Base-by-base conservation (phyloP, 495 filamentous ascomycete species). In the Pseudotulostoma volvatum region DNA sequence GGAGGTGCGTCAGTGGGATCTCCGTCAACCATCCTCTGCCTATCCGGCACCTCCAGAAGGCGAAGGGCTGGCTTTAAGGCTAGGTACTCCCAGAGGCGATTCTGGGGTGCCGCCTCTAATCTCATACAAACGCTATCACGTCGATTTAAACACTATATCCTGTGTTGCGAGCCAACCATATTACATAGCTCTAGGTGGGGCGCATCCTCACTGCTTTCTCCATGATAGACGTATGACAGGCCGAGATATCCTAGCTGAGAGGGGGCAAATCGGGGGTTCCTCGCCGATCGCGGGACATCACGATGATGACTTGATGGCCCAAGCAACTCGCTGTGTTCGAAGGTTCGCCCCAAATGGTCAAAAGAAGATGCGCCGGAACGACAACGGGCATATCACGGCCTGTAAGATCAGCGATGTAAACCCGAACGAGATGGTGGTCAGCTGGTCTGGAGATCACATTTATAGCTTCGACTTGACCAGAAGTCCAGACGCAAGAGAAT, bases 401-500 rank as follows among this genome's bases (percentile, higher is more conserved):
- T 81, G 77, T 54, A 84, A 82, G 54, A 84, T 84, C 42, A 82
- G 79, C 33, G 78, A 84, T 57, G 76, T 74, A 8, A 73, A 81
- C 39, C 79, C 79, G 2, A 76, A 83, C 40, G 77, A 84, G 41
- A 66, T 84, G 49, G 60, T 84, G 3, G 79, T 73, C 18, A 82
- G 78, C 47, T 84, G 80, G 79, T 81, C 76, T 25, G 79, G 78
- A 9, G 76, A 82, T 42, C 69, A 73, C 38, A 77, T 84, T 43
- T 84, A 84, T 53, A 74, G 73, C 48, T 84, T 84, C 44, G 74
- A 84, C 49, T 56, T 84, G 11, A 56, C 78, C 23, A 62, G 63
- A n/a, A 75, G 66, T 49, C 68, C 74, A 1, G 73, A 78, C 57
- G 69, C 70, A 20, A 52, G 56, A 41, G 39, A 43, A 28, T 36